Conservation (phyloP, 495 filamentous ascomycete species). For the Daldinia childiae region DNA sequence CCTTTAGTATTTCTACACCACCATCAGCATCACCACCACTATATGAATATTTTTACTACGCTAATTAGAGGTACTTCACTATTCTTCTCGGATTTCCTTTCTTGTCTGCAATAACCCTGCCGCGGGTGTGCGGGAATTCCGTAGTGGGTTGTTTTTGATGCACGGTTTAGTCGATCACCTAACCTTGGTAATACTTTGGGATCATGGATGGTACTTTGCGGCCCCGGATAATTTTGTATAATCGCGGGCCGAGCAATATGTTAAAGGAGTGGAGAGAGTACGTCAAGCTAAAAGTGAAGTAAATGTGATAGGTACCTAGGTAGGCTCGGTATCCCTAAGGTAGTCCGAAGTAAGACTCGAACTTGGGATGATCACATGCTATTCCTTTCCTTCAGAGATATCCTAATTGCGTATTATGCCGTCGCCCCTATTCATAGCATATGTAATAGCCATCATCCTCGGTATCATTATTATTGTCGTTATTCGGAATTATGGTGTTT, state of each 20-base stretch:
- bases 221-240: neutral
- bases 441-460: neutral
- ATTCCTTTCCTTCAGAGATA: neutral
- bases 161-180: neutral
- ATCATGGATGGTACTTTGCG: neutral
- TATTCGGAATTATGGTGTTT: neutral
- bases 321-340: neutral
- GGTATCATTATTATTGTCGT: neutral
- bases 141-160: neutral
- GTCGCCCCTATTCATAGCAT: neutral
- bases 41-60: neutral
- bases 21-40: neutral
- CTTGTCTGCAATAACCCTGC: neutral
- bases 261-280: neutral
- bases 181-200: neutral
- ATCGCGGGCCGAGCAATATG: slow-evolving; percentile 12
- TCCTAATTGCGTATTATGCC: neutral
- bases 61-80: neutral
- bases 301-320: neutral
- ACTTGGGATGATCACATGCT: slow-evolving; percentile 10
- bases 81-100: neutral
- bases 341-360: neutral
- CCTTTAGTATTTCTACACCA: neutral
- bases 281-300: slow-evolving; percentile 6
- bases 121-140: neutral